These are phyloP conservation scores for Lycium ferocissimum DNA, from an alignment of 257 asterid genomes.

Conservation along the genomic window DNA sequence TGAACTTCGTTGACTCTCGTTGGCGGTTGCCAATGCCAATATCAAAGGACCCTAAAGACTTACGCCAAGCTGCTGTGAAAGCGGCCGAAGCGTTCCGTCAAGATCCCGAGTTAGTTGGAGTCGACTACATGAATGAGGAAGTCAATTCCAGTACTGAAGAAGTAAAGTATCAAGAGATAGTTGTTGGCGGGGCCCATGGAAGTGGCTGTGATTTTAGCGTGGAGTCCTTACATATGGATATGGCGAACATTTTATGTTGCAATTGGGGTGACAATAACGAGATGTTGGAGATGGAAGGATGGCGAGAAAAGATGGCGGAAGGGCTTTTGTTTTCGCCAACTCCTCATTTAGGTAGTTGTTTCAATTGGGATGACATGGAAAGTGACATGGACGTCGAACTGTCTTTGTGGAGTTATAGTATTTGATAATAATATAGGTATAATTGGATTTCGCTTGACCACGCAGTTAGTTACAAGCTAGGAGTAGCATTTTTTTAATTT, in stretches of 20 bases:
- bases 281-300: conserved; percentile 28
- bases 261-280: conserved; percentile 27
- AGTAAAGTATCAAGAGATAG: conserved; percentile 33
- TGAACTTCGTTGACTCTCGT: conserved; percentile 72
- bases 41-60: conserved; percentile 51
- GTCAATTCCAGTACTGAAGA: not conserved
- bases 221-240: not conserved
- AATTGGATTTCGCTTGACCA: too few relatives aligned
- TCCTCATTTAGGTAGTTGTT: conserved; percentile 40
- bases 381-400: conserved; percentile 34
- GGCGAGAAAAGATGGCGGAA: conserved; percentile 41
- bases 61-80: conserved; percentile 52
- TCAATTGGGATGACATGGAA: conserved; percentile 51
- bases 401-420: conserved; percentile 50
- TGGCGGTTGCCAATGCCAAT: conserved; percentile 54
- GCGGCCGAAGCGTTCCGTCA: conserved; percentile 58
- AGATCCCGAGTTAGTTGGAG: not conserved
- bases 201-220: not conserved
- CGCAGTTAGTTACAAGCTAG: not conserved
- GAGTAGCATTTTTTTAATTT: conserved; percentile 5
- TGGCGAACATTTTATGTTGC: not conserved
- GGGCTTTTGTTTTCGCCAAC: conserved; percentile 69
- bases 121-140: not conserved
- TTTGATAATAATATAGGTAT: conserved; percentile 31
- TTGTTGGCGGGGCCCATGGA: not conserved